phyloP scores from a whole-genome alignment of 306 rosid genomes.

The Prinsepia uniflora region DNA sequence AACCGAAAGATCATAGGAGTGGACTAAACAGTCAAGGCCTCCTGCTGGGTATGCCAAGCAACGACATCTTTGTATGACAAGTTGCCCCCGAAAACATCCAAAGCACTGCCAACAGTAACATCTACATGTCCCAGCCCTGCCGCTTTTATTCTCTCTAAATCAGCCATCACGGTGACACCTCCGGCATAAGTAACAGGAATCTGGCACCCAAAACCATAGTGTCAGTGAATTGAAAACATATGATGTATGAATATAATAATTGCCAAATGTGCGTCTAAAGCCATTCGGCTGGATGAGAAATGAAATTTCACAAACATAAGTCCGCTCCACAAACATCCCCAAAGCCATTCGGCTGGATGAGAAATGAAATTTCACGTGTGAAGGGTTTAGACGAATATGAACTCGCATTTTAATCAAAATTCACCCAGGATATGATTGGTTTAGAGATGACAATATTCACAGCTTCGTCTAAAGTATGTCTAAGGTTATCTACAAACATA shows the following conservation, averaged over 20 bases:
- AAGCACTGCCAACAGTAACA: slow-evolving; percentile 82
- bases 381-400: background rate
- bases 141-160: slow-evolving; percentile 69
- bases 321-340: background rate
- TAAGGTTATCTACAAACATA: background rate
- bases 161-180: slow-evolving; percentile 78
- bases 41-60: slow-evolving; percentile 70
- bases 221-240: slow-evolving; percentile 4
- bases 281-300: no score
- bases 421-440: background rate
- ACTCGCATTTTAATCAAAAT: background rate
- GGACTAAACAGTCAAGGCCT: slow-evolving; percentile 34
- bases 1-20: background rate
- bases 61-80: slow-evolving; percentile 65
- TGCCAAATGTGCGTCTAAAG: slow-evolving; percentile 11
- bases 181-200: slow-evolving; percentile 93
- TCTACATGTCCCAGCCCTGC: slow-evolving; percentile 73
- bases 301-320: no score
- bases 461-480: background rate
- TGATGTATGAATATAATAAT: slow-evolving; percentile 13
- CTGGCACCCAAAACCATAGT: slow-evolving; percentile 34
- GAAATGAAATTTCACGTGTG: background rate
- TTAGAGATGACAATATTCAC: background rate
- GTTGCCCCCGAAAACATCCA: slow-evolving; percentile 78
- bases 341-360: background rate